Evolutionary conservation across 176 grass and related monocot species (phyloP).

Genomic region (Eleusine indica): DNA sequence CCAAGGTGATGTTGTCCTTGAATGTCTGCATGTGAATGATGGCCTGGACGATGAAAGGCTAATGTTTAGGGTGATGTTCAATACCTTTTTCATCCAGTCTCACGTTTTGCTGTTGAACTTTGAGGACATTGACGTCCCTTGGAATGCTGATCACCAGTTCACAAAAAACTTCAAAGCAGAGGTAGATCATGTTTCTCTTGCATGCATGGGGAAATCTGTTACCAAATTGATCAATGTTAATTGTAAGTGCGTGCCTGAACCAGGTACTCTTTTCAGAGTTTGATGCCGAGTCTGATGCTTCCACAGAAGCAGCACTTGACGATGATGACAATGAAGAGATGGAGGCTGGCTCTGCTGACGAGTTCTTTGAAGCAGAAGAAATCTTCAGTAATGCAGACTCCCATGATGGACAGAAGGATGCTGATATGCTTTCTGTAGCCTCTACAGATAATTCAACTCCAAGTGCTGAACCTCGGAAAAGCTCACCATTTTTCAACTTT

Average conservation of each 20-base stretch:
- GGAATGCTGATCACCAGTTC: slow-evolving; percentile 72
- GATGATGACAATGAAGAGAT: slow-evolving; percentile 55
- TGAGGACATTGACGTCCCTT: slow-evolving; percentile 79
- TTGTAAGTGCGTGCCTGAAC: slow-evolving; percentile 65
- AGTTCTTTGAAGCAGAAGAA: slow-evolving; percentile 96
- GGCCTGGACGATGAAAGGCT: slow-evolving; percentile 56
- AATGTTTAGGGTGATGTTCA: slow-evolving; percentile 97
- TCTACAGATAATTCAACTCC: slow-evolving; percentile 51
- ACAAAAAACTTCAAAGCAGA: slow-evolving; percentile 92
- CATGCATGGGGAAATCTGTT: slow-evolving; percentile 11
- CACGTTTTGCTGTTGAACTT: slow-evolving; percentile 76
- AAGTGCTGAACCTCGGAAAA: slow-evolving; percentile 42
- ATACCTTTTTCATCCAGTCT: slow-evolving; percentile 86
- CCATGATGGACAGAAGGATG: slow-evolving; percentile 71
- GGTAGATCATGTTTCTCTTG: slow-evolving; percentile 55
- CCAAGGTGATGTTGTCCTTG: slow-evolving; percentile 89
- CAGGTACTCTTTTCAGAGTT: slow-evolving; percentile 99
- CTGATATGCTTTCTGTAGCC: slow-evolving; percentile 36
- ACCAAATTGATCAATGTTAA: slow-evolving; percentile 53
- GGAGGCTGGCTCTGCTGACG: slow-evolving; percentile 72
- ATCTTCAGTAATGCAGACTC: slow-evolving; percentile 75
- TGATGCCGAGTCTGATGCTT: slow-evolving; percentile 71
- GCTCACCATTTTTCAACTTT: slow-evolving; percentile 45
- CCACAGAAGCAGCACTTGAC: slow-evolving; percentile 40
- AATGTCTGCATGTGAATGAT: slow-evolving; percentile 82